Conservation (phyloP, 2,329 filamentous ascomycete species). For the Apiospora hydei region DNA sequence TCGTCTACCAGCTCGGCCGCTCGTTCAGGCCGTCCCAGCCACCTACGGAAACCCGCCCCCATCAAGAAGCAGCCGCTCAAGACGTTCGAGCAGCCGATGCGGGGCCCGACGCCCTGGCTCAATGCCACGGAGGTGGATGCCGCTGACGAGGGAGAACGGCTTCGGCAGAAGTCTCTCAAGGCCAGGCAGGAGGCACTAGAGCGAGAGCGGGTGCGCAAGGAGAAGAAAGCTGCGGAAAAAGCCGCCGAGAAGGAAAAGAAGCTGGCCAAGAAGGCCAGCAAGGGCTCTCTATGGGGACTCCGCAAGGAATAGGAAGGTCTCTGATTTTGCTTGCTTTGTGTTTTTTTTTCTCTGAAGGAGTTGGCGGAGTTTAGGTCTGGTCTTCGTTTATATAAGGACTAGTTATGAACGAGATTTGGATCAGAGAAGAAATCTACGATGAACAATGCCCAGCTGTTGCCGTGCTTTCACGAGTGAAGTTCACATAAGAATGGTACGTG, state of each 20-base stretch:
- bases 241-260: slow-evolving; percentile 2
- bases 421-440: background rate
- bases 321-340: background rate
- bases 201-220: background rate
- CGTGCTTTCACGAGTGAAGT: background rate
- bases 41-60: background rate
- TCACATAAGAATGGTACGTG: background rate
- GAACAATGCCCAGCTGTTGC: background rate
- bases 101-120: background rate
- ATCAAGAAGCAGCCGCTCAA: background rate
- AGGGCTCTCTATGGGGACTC: background rate
- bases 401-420: background rate
- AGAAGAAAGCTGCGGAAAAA: background rate
- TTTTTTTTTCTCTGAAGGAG: background rate
- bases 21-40: background rate
- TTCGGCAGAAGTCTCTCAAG: background rate
- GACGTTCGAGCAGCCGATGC: slow-evolving; percentile 4
- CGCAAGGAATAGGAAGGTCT: background rate
- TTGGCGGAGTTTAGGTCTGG: background rate
- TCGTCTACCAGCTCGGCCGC: background rate
- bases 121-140: background rate
- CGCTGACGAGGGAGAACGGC: background rate
- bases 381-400: background rate
- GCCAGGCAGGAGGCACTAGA: background rate
- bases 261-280: slow-evolving; percentile 13